These are phyloP conservation scores for Penicillium malachiteum DNA, from an alignment of 495 filamentous ascomycete genomes.

Conservation along the genomic window DNA sequence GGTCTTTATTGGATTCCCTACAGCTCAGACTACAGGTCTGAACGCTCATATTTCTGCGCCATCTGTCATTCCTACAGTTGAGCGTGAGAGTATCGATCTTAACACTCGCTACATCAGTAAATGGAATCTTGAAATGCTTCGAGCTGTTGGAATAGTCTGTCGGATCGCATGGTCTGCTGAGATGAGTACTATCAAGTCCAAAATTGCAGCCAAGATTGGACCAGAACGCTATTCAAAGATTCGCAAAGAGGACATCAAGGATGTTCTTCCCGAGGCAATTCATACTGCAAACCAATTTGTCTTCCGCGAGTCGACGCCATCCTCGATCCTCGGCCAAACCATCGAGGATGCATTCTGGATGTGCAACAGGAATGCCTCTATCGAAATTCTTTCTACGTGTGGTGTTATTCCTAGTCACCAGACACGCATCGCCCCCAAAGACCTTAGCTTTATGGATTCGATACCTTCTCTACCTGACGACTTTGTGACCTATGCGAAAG, in stretches of 20 bases:
- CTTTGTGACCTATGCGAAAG: constrained; percentile 58
- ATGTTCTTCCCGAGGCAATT: constrained; percentile 72
- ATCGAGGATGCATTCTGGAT: constrained; percentile 96
- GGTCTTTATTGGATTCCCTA: constrained; percentile 97
- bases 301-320: constrained; percentile 86
- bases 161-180: constrained; percentile 84
- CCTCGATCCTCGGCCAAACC: constrained; percentile 69
- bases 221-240: constrained; percentile 55
- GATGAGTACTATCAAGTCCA: constrained; percentile 69
- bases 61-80: constrained; percentile 97
- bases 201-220: constrained; percentile 29
- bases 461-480: constrained; percentile 82
- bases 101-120: constrained; percentile 90
- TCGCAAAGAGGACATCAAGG: constrained; percentile 58
- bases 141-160: constrained; percentile 85
- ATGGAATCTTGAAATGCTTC: constrained; percentile 96
- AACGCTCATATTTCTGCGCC: constrained; percentile 97
- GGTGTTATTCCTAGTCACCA: constrained; percentile 76
- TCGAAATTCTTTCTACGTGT: constrained; percentile 83
- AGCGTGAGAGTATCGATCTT: constrained; percentile 93
- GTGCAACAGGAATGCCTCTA: constrained; percentile 72
- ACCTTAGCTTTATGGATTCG: constrained; percentile 84
- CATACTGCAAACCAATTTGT: constrained; percentile 73
- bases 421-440: constrained; percentile 76
- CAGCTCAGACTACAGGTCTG: constrained; percentile 91